A percentile compares a stretch with the other conserved stretches of the same genome.
Conservation (phyloP, 257 asterid species). For the Penstemon eatonii region DNA sequence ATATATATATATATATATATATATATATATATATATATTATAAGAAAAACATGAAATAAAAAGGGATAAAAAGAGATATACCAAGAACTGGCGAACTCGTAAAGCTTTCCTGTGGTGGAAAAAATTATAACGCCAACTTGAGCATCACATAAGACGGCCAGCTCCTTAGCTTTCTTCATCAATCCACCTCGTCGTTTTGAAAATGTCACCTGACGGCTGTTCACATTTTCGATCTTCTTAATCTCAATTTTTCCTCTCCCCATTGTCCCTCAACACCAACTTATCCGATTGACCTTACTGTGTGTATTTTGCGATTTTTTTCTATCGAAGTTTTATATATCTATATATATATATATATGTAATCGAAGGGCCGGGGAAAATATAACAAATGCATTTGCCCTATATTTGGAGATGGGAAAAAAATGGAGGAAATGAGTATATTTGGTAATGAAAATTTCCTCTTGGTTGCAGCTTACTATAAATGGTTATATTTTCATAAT, state of each 20-base stretch:
- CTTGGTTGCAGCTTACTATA: constrained; percentile 38
- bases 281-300: constrained; percentile 1
- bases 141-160: constrained; percentile 74
- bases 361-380: constrained; percentile 24
- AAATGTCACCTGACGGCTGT: constrained; percentile 75
- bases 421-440: constrained; percentile 36
- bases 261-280: constrained; percentile 27
- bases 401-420: constrained; percentile 37
- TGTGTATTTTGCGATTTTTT: background rate
- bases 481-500: constrained; percentile 24
- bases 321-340: background rate
- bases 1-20: too few relatives aligned
- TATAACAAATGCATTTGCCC: constrained; percentile 33
- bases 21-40: too few relatives aligned
- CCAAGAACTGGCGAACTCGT: constrained; percentile 70
- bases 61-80: constrained; percentile 1
- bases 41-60: too few relatives aligned
- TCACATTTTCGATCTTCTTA: constrained; percentile 67
- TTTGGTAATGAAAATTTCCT: constrained; percentile 37
- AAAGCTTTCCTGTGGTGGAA: constrained; percentile 65
- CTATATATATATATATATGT: background rate
- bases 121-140: constrained; percentile 69
- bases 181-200: constrained; percentile 73
- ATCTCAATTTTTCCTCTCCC: constrained; percentile 75
- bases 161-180: constrained; percentile 70